Conservation (phyloP, 208 protist genomes). For the Crithidia thermophila region DNA sequence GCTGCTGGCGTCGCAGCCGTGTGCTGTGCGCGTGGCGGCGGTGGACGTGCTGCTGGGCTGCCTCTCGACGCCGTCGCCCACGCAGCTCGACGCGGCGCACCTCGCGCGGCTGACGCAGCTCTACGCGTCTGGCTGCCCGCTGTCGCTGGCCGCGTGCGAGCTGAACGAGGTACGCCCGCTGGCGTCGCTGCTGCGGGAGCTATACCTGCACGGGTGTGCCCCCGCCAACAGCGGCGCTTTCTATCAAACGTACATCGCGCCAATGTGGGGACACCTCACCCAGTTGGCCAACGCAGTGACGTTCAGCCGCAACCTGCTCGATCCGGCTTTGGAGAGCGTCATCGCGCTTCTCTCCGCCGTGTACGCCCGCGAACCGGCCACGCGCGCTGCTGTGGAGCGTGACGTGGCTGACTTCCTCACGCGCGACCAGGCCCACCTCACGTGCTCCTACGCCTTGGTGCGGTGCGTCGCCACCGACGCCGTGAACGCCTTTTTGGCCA, state of each 20-base stretch:
- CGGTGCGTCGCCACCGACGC: conserved; percentile 18
- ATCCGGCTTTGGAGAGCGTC: conserved; percentile 21
- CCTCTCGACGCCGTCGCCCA: conserved; percentile 2
- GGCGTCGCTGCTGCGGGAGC: conserved; percentile 16
- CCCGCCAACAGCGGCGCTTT: neutral
- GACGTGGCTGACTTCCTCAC: conserved; percentile 17
- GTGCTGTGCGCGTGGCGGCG: conserved; percentile 20
- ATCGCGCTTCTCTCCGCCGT: conserved; percentile 16
- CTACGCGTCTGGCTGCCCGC: conserved; percentile 17
- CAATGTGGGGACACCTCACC: conserved; percentile 26
- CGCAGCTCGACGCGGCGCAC: conserved; percentile 1
- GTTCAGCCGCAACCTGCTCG: conserved; percentile 26
- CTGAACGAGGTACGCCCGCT: conserved; percentile 20
- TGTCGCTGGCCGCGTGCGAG: conserved; percentile 32
- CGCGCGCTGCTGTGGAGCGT: conserved; percentile 24
- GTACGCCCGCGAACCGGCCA: conserved; percentile 17
- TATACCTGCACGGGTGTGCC: conserved; percentile 4
- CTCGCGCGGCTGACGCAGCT: conserved; percentile 15
- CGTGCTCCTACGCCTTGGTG: conserved; percentile 23
- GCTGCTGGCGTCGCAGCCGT: conserved; percentile 20
- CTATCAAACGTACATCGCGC: conserved; percentile 8
- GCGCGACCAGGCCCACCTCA: conserved; percentile 21
- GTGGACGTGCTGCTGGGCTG: conserved; percentile 22
- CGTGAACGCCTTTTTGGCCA: conserved; percentile 19
- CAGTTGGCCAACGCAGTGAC: conserved; percentile 19